Evolutionary conservation across 805 yeast genomes (phyloP), one percentile per base, ranked within the genome.

Genomic region (Metahyphopichia silvanorum): DNA sequence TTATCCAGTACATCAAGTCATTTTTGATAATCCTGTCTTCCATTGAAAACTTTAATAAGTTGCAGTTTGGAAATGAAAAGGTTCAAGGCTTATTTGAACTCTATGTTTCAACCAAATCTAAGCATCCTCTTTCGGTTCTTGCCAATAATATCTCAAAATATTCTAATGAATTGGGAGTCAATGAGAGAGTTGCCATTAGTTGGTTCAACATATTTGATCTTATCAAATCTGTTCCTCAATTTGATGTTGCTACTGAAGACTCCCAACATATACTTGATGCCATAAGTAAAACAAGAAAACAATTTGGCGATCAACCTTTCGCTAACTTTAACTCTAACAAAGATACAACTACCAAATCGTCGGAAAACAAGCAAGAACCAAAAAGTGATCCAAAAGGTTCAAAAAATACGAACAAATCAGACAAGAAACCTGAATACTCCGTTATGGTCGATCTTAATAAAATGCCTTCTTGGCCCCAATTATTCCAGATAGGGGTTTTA

Each of bases 121-220:
- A 20, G 11, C 14, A 27, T 18, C 30, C 30, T 17, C 23, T 27
- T 18, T 20, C 23, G n/a, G 14, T 18, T 25, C 32, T 23, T 14
- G 23, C 16, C 9, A 20, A 27, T 5, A 18, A 20, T 10, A 16
- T 27, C 10, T 21, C 16, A 6, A 41, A 30, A 24, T 37, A 37
- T 7, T 39, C 54, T 4, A 40, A 47, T 16, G 43, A 41, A 13
- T 18, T 36, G 6, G 31, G 44, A 8, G 14, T 52, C 6, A 22
- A 40, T 4, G 28, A 36, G 6, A 41, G 40, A 3, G 40, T 47
- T 2, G 56, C 49, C 2, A 16, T 26, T 16, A 46, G 36, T 9
- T 65, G 69, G 67, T 54, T 51, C 30, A 47, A 50, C 5, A 47
- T 55, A 6, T 63, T 63, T 39, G 49, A 51, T 13, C 34, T 42